A percentile compares a stretch with the other conserved stretches of the same genome.
These are phyloP conservation scores for Meripilus lineatus DNA, from an alignment of 1,284 basidiomycete genomes.

Conservation along the genomic window DNA sequence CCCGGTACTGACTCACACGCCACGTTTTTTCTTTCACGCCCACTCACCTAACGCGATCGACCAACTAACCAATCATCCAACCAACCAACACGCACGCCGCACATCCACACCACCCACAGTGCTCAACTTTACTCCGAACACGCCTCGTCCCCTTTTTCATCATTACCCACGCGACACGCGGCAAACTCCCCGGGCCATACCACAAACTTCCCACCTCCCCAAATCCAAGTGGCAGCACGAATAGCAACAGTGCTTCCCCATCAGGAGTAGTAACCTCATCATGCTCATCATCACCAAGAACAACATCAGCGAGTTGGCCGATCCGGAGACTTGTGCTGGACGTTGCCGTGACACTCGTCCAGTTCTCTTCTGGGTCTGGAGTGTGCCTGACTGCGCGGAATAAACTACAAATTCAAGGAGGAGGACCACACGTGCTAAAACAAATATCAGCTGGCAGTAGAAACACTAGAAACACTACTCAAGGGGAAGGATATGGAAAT, in stretches of 20 bases:
- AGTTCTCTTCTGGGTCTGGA: background rate
- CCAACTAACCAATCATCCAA: background rate
- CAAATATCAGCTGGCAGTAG: no score
- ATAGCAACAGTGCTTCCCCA: no score
- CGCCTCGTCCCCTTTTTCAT: constrained; percentile 76
- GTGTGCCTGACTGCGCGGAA: background rate
- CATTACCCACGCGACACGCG: constrained; percentile 65
- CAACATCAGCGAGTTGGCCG: constrained; percentile 1
- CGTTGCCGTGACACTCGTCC: constrained; percentile 28
- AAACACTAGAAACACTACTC: no score
- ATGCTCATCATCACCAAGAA: background rate
- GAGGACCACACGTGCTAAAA: no score
- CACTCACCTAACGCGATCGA: no score
- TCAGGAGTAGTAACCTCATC: background rate
- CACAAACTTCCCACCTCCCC: constrained; percentile 51
- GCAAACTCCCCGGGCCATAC: constrained; percentile 72
- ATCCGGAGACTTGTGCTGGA: constrained; percentile 46
- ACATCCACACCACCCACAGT: background rate
- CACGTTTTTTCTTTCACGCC: no score
- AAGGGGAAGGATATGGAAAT: no score
- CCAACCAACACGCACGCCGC: background rate
- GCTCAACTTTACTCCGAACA: constrained; percentile 44
- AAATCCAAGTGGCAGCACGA: no score
- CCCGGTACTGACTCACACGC: no score
- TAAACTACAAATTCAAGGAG: no score